phyloP scores from a whole-genome alignment of 2,329 filamentous ascomycete genomes.

The Ceratocystis eucalypticola region DNA sequence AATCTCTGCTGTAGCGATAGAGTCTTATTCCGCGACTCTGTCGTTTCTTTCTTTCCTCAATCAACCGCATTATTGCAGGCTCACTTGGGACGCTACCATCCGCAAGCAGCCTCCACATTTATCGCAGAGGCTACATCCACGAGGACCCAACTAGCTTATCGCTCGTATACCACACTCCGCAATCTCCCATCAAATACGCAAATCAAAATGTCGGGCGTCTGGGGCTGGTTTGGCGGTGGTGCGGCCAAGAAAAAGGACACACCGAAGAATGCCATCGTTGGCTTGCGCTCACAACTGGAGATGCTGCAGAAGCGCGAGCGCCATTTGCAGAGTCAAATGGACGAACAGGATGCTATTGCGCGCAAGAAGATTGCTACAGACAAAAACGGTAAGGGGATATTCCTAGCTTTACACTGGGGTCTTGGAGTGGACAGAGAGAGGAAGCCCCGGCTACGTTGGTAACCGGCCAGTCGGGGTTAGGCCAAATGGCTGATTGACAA shows the following conservation, averaged over 20 bases:
- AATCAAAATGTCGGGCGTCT: constrained; percentile 25
- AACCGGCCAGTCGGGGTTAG: background rate
- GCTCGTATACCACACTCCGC: background rate
- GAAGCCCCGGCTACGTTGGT: background rate
- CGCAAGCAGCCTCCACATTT: background rate
- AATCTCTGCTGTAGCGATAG: background rate
- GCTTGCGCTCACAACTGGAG: constrained; percentile 75
- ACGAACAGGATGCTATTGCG: constrained; percentile 78
- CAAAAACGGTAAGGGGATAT: constrained; percentile 61
- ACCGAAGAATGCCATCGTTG: constrained; percentile 91
- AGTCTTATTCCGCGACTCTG: background rate
- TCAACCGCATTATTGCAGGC: background rate
- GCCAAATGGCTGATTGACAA: background rate
- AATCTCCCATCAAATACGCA: background rate
- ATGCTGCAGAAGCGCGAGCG: constrained; percentile 96
- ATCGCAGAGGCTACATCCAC: background rate
- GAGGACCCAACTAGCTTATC: background rate
- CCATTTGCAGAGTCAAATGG: constrained; percentile 81
- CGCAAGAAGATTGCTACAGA: constrained; percentile 79
- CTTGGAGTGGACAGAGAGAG: too few species aligned
- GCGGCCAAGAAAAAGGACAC: constrained; percentile 79
- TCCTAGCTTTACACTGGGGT: too few species aligned
- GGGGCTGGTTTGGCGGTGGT: constrained; percentile 85
- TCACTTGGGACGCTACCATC: background rate
- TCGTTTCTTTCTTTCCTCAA: background rate